Percentiles rank a stretch among this genome's conserved stretches.
Evolutionary conservation across 768 basidiomycete species (phyloP).

Genomic region (Termitomyces sp.): DNA sequence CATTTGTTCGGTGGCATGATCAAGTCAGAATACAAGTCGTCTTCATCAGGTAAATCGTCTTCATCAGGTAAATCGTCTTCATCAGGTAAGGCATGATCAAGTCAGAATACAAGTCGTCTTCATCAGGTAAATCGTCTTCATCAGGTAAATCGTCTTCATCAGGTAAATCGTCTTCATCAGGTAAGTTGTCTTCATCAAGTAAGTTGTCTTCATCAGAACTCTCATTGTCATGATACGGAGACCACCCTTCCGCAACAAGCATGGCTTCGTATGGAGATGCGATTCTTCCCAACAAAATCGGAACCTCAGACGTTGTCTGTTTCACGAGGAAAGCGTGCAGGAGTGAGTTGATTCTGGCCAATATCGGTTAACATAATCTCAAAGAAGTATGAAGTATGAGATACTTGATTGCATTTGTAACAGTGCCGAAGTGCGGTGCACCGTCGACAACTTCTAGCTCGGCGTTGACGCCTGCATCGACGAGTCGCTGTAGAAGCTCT

Average conservation of each 20-base stretch:
- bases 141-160: conserved; percentile 15
- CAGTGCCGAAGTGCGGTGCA: conserved; percentile 32
- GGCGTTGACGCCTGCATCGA: conserved; percentile 23
- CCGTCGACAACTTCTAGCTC: conserved; percentile 18
- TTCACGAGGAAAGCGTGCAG: conserved; percentile 25
- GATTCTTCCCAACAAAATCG: conserved; percentile 17
- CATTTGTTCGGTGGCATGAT: not conserved
- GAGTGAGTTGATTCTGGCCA: conserved; percentile 22
- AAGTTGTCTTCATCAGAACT: conserved; percentile 20
- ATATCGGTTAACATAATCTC: not conserved
- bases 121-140: conserved; percentile 9
- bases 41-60: not conserved
- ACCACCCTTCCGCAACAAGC: conserved; percentile 20
- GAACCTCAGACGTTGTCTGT: conserved; percentile 16
- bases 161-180: conserved; percentile 16
- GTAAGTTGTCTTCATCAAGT: not conserved
- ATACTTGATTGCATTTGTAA: conserved; percentile 23
- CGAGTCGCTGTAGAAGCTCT: conserved; percentile 20
- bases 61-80: conserved; percentile 12
- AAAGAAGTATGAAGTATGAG: not conserved
- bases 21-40: no score
- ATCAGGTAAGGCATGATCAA: no score
- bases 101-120: no score
- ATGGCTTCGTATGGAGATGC: conserved; percentile 25
- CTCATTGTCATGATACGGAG: conserved; percentile 7